Conservation (phyloP, 225 moss, liverwort and hornwort species). For the Straminergon stramineum region DNA sequence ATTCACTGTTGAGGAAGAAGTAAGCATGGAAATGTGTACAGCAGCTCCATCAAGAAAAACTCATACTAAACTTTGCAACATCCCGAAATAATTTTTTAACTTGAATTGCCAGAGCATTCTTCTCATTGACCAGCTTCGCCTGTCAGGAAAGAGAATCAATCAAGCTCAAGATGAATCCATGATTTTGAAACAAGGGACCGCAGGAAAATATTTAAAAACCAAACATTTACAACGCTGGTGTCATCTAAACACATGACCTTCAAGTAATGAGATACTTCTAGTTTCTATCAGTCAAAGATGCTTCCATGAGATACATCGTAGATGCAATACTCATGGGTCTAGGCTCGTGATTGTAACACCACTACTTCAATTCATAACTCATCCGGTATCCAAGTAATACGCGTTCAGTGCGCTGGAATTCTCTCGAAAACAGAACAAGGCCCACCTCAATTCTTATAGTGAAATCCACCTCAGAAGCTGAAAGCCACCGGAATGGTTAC, state of each 20-base stretch:
- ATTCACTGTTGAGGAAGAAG: not conserved
- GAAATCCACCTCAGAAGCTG: not conserved
- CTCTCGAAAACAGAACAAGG: not conserved
- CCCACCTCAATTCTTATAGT: not conserved
- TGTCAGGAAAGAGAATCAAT: not conserved
- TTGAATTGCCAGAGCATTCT: constrained; percentile 36
- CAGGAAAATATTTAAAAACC: not conserved
- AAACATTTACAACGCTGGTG: not conserved
- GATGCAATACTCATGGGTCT: not conserved
- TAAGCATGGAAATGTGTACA: not conserved
- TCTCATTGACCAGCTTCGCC: constrained; percentile 61
- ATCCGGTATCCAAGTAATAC: not conserved
- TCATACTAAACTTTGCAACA: constrained; percentile 51
- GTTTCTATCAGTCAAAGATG: not conserved
- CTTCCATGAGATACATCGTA: not conserved
- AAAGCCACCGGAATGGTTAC: not conserved
- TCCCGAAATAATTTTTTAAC: constrained; percentile 72
- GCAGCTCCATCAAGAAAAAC: not conserved
- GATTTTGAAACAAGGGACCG: not conserved
- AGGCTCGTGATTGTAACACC: not conserved
- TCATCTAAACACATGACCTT: not conserved
- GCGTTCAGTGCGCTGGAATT: not conserved
- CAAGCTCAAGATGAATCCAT: not conserved
- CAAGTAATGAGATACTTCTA: not conserved
- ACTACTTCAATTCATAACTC: not conserved